phyloP scores from a whole-genome alignment of 805 yeast genomes.

The Lipomyces mesembrius region DNA sequence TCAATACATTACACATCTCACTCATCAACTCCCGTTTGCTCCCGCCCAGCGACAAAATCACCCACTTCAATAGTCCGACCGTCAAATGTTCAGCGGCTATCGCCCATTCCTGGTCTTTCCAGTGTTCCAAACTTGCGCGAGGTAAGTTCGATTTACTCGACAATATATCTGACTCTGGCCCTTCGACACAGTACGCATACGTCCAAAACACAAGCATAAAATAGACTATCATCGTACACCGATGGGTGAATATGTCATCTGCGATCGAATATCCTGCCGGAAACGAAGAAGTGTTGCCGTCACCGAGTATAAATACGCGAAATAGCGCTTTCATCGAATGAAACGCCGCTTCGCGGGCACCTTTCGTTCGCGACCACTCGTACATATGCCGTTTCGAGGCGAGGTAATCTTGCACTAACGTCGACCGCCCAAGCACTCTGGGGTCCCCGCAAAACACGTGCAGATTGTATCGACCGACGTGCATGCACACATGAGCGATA shows the following conservation, averaged over 20 bases:
- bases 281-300: slow-evolving; percentile 8
- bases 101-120: slow-evolving; percentile 34
- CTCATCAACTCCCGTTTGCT: slow-evolving; percentile 41
- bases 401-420: slow-evolving; percentile 56
- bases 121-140: background rate
- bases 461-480: slow-evolving; percentile 76
- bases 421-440: slow-evolving; percentile 70
- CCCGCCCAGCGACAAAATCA: slow-evolving; percentile 40
- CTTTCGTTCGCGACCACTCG: slow-evolving; percentile 55
- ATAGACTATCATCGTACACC: slow-evolving; percentile 41
- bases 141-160: background rate
- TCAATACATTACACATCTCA: slow-evolving; percentile 33
- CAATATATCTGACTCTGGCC: slow-evolving; percentile 43
- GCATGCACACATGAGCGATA: slow-evolving; percentile 45
- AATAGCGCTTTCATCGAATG: slow-evolving; percentile 52
- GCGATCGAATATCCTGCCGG: slow-evolving; percentile 35
- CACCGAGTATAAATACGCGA: slow-evolving; percentile 24
- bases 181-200: slow-evolving; percentile 44
- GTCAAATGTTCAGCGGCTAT: slow-evolving; percentile 49
- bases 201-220: slow-evolving; percentile 45
- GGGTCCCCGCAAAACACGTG: slow-evolving; percentile 82
- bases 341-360: slow-evolving; percentile 55
- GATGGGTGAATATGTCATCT: slow-evolving; percentile 41
- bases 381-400: slow-evolving; percentile 55
- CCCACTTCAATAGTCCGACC: slow-evolving; percentile 57